Percentiles rank a stretch among this genome's conserved stretches.
phyloP scores from a whole-genome alignment of 164 flowering plant genomes.

The Magnolia kwangsiensis region DNA sequence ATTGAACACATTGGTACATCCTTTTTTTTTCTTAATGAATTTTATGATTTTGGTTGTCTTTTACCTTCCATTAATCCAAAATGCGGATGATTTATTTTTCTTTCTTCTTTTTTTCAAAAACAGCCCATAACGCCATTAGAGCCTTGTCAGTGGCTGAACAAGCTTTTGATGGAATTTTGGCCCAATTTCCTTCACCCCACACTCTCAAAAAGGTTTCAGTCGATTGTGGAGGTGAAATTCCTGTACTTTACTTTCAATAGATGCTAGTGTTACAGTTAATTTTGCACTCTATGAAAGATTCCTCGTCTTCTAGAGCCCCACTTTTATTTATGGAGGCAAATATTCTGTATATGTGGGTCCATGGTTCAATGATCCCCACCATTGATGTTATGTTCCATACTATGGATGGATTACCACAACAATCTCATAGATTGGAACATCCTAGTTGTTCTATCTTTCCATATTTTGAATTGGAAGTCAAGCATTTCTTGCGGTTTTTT shows the following conservation, averaged over 20 bases:
- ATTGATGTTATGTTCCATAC: background rate
- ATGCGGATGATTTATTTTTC: background rate
- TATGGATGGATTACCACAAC: background rate
- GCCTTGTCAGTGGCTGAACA: slow-evolving; percentile 93
- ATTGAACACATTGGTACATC: slow-evolving; percentile 48
- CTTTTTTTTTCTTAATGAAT: background rate
- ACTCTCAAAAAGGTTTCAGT: slow-evolving; percentile 60
- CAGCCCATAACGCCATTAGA: slow-evolving; percentile 86
- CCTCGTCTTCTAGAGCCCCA: background rate
- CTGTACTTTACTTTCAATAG: background rate
- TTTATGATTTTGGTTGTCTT: background rate
- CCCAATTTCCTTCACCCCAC: slow-evolving; percentile 58
- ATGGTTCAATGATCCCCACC: too few relatives aligned
- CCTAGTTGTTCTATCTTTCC: too few relatives aligned
- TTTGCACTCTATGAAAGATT: too few relatives aligned
- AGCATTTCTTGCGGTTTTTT: too few relatives aligned
- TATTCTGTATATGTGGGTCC: too few relatives aligned
- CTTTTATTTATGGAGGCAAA: background rate
- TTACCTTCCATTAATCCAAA: background rate
- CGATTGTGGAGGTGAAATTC: slow-evolving; percentile 69
- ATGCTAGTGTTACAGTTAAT: background rate
- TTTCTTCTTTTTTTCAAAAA: too few relatives aligned
- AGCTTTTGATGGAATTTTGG: slow-evolving; percentile 79
- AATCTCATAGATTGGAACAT: too few relatives aligned
- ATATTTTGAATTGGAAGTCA: too few relatives aligned